A percentile compares a stretch with the other conserved stretches of the same genome.
phyloP scores from a whole-genome alignment of 2,329 filamentous ascomycete genomes.

The Hymenoscyphus albidus region DNA sequence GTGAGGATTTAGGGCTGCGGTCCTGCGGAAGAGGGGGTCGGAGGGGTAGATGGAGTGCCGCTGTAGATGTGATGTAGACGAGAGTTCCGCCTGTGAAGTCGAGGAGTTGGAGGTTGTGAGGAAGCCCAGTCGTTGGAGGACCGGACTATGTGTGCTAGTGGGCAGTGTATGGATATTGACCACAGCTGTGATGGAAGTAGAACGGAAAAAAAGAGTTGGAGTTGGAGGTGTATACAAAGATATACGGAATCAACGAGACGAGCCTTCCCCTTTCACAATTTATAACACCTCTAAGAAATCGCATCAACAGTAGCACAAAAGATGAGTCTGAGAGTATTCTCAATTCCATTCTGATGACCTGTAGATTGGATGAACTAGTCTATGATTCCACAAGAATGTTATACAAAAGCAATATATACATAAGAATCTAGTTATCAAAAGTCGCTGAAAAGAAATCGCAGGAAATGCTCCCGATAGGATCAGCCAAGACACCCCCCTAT shows the following conservation, averaged over 20 bases:
- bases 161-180: constrained; percentile 69
- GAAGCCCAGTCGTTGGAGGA: constrained; percentile 63
- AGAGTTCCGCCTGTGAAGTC: constrained; percentile 75
- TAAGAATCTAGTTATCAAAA: constrained; percentile 44
- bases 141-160: constrained; percentile 76
- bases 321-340: constrained; percentile 39
- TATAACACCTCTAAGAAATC: constrained; percentile 4
- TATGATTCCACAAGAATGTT: background rate
- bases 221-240: constrained; percentile 48
- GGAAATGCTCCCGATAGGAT: constrained; percentile 56
- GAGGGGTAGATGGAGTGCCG: constrained; percentile 67
- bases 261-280: constrained; percentile 46
- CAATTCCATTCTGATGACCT: background rate
- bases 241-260: constrained; percentile 61
- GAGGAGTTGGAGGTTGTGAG: constrained; percentile 63
- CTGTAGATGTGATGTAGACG: constrained; percentile 70
- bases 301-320: constrained; percentile 56
- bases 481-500: constrained; percentile 53
- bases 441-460: constrained; percentile 60
- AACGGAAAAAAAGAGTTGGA: background rate
- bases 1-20: constrained; percentile 43
- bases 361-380: too few relatives aligned
- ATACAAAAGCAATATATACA: too few relatives aligned
- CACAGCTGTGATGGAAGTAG: constrained; percentile 40
- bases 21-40: constrained; percentile 58